Base-by-base conservation (phyloP, 371 early-diverging fungal species). In the Mucor ambiguus region DNA sequence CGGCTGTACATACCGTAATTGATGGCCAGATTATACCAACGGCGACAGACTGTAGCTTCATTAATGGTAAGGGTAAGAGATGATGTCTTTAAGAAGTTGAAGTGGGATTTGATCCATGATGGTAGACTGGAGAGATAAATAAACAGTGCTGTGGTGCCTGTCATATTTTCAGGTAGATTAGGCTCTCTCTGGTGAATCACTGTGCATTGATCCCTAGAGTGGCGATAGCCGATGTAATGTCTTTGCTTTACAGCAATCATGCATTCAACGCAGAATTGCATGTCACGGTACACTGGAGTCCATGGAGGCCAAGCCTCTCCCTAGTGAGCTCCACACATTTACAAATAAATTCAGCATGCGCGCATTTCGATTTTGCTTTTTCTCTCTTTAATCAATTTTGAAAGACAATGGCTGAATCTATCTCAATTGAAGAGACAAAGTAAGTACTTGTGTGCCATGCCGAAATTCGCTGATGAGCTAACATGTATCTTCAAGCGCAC, bases 351-450 rank as follows among this genome's bases (percentile, higher is more conserved):
- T 37, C 14, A 11, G 14, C 14, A 14, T 14, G 24, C 49, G 49
- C 28, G 10, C 26, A 48, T 49, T 26, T 49, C 26, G 7, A 44
- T 52, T 59, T 49, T 32, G 1, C 24, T 26, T 26, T 41, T 18
- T 30, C 28, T 46, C 28, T 60, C 22, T 61, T 30, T 54, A 0
- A 7, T 10, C 16, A 54, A 24, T 3, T 14, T 28, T 10, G 16
- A 2, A 33, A 46, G 29, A n/a, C 16, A 18, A 76, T 77, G 79
- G 77, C 80, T 10, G 80, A 78, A 43, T 76, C 79, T 29, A 63
- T 84, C 48, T 85, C 88, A 35, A 76, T 89, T 43, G 89, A 85
- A 67, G 88, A 90, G 69, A 86, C 88, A 72, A 88, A 90, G 87
- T 86, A 83, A 57, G 78, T 60, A 12, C 7, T 30, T 32, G 24